Conservation (phyloP, 1,284 basidiomycete genomes). For the Neolentinus lepideus region DNA sequence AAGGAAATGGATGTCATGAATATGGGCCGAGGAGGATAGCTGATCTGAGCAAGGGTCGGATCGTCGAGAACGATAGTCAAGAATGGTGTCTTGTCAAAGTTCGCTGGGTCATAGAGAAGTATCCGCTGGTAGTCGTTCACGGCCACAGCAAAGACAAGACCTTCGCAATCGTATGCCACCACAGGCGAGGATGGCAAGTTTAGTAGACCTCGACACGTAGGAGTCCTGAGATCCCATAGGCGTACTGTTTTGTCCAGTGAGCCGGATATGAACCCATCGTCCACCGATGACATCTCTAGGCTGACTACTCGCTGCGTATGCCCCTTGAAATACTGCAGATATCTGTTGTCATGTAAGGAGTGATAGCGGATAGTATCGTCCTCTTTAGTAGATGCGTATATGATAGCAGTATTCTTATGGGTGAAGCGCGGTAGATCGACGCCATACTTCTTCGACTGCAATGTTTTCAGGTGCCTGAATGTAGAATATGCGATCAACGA, state of each 20-base stretch:
- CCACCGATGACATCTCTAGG: slow-evolving; percentile 86
- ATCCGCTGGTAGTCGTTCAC: slow-evolving; percentile 84
- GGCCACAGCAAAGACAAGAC: slow-evolving; percentile 89
- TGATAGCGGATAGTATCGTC: slow-evolving; percentile 95
- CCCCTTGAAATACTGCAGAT: slow-evolving; percentile 91
- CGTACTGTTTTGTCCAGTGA: slow-evolving; percentile 94
- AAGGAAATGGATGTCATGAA: slow-evolving; percentile 90
- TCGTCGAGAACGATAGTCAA: slow-evolving; percentile 78
- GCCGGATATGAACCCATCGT: slow-evolving; percentile 94
- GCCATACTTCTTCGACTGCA: slow-evolving; percentile 96
- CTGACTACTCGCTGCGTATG: slow-evolving; percentile 89
- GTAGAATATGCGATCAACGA: slow-evolving; percentile 16
- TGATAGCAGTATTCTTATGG: slow-evolving; percentile 78
- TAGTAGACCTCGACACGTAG: slow-evolving; percentile 68
- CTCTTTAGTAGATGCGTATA: slow-evolving; percentile 93
- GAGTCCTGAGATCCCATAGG: slow-evolving; percentile 89
- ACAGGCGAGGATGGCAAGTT: slow-evolving; percentile 71
- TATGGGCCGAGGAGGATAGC: slow-evolving; percentile 81
- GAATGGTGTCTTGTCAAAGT: slow-evolving; percentile 92
- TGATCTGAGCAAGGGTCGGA: slow-evolving; percentile 61
- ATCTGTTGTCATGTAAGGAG: slow-evolving; percentile 93
- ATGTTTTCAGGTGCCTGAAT: slow-evolving; percentile 62
- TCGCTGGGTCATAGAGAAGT: slow-evolving; percentile 82
- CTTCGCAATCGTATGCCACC: slow-evolving; percentile 86
- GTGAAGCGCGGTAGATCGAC: slow-evolving; percentile 92